These are phyloP conservation scores for Wolfiporia cocos DNA, from an alignment of 1,284 basidiomycete species.

Conservation along the genomic window DNA sequence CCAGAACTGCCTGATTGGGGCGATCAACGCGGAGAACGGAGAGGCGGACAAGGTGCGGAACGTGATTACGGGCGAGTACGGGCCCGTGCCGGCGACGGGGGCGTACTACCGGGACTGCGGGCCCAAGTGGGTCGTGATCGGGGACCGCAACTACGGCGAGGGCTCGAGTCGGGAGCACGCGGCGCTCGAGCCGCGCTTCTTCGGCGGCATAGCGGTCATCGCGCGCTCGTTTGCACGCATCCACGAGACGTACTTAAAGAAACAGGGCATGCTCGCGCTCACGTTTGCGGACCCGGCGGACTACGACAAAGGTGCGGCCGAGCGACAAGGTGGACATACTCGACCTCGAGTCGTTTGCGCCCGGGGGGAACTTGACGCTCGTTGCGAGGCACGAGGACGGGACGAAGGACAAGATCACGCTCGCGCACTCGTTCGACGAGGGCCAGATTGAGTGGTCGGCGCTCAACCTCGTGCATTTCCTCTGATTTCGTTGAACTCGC, in stretches of 20 bases:
- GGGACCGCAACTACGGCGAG: constrained; percentile 96
- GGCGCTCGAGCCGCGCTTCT: constrained; percentile 94
- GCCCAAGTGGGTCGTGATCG: constrained; percentile 93
- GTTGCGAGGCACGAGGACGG: constrained; percentile 81
- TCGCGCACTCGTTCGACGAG: constrained; percentile 82
- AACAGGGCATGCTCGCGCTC: constrained; percentile 91
- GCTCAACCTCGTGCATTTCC: constrained; percentile 63
- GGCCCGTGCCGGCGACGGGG: constrained; percentile 79
- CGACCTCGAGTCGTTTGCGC: constrained; percentile 78
- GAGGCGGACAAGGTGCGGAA: constrained; percentile 97
- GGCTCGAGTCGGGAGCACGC: constrained; percentile 98
- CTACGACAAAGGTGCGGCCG: constrained; percentile 85
- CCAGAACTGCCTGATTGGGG: constrained; percentile 96
- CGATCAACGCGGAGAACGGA: constrained; percentile 91
- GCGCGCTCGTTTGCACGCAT: constrained; percentile 94
- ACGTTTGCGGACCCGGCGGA: constrained; percentile 86
- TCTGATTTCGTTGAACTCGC: neutral
- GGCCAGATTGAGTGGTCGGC: constrained; percentile 80
- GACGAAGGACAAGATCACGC: constrained; percentile 57
- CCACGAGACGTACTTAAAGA: constrained; percentile 98
- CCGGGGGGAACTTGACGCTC: constrained; percentile 83
- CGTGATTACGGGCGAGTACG: constrained; percentile 84
- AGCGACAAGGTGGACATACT: constrained; percentile 81
- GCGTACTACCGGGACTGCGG: constrained; percentile 85
- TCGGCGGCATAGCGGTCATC: constrained; percentile 94